Base-by-base conservation (phyloP, 2,329 filamentous ascomycete genomes). In the Lojkania enalia region DNA sequence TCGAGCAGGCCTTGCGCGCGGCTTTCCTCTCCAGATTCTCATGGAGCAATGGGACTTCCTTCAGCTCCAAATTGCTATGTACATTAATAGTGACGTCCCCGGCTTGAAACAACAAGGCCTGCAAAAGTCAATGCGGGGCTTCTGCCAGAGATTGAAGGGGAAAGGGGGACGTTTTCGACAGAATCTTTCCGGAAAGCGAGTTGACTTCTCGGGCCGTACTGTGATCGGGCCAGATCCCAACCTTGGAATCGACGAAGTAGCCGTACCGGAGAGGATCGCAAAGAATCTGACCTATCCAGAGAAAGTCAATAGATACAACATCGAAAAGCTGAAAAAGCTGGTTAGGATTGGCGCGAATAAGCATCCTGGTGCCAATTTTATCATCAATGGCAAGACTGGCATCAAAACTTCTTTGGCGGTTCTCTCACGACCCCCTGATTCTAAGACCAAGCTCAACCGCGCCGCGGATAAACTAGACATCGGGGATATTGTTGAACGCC, bases 41-140 rank as follows among this genome's bases (percentile, higher is more conserved):
- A 95, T 97, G 85, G 94, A 99, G 67, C 90, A 96, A 60, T 99
- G 94, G 94, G 94, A 99, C 64, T 97, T 92, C 61, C 76, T 99
- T 49, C 92, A 97, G 64, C 80, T 96, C 6, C 91, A 97, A 63
- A 88, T 97, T 48, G 94, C 92, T 49, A 90, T 97, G 79, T 97
- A 99, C 67, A 92, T 99, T 69, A 97, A 99, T 74, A 96, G 91
- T 52, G 91, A 96, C 59, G 85, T 95, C 2, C 94, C 94, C 0
- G 92, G 92, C 20, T 79, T 99, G n/a, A 86, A 91, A 58, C 90
- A 95, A 60, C 86, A 86, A 11, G 88, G 90, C 6, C 86, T 90
- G 48, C 88, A 90, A 46, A 96, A 95, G 69, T 82, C 88, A 1
- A 95, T 94, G 60, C 83, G 94, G 58, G 94, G 94, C 14, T 95